Evolutionary conservation across 495 filamentous ascomycete genomes (phyloP), one percentile per base, ranked within the genome.

Genomic region (Tuber aestivum): DNA sequence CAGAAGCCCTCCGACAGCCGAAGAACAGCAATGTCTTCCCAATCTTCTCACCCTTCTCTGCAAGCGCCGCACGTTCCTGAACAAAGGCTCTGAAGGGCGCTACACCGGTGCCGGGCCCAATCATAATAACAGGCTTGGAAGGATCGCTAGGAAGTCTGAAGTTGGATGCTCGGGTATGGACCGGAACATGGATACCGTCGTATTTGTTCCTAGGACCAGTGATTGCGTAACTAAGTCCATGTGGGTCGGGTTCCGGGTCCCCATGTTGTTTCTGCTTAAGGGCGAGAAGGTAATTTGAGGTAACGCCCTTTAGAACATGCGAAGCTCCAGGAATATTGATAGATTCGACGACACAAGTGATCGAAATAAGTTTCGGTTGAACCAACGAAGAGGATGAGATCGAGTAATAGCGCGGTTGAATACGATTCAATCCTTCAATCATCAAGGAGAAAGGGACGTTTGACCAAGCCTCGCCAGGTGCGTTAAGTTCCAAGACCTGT

Each of bases 121-220:
- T 89, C 90, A 97, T 93, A 84, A 99, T 95, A 77, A 99, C 87
- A 35, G 95, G 95, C 85, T 94, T 95, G 32, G 92, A 89, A 10
- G 95, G 94, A 80, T 99, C 95, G 50, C 95, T 97, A 45, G 95
- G 95, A 37, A 99, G 89, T 86, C 97, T 97, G 90, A 99, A 99
- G 86, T 99, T 99, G 70, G 95, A 99, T 86, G 97, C 94, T 74
- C 95, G 93, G 71, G 98, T 90, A 84, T 98, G 96, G 37, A 98
- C 93, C 5, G 96, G 95, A 7, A 98, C 91, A 80, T 97, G 95
- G 78, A 97, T 91, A 72, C 96, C 96, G 83, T 97, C 92, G 84
- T 97, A 98, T 85, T 95, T 97, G 87, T 97, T 98, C 76, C 95
- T 89, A 23, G 95, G 95, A 20, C 95, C 95, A 69, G 86, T 91